phyloP scores from a whole-genome alignment of 495 filamentous ascomycete genomes.

The Emericellopsis terricola region DNA sequence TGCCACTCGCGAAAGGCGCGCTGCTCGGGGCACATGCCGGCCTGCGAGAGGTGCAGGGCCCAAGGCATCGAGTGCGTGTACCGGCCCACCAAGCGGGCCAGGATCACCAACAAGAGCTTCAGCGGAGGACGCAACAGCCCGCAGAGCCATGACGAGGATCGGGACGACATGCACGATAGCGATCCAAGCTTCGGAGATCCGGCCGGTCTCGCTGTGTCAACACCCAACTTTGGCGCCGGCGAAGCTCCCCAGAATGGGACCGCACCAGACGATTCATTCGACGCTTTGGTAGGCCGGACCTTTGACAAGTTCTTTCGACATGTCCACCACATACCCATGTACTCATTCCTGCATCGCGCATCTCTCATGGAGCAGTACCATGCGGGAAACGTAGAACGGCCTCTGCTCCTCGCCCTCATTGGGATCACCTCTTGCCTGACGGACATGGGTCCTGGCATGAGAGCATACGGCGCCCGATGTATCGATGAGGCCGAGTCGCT shows the following conservation, averaged over 20 bases:
- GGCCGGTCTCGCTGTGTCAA: background rate
- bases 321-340: constrained; percentile 30
- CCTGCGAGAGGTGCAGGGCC: constrained; percentile 25
- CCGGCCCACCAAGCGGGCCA: constrained; percentile 24
- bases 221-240: background rate
- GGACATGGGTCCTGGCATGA: constrained; percentile 22
- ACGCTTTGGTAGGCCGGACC: constrained; percentile 19
- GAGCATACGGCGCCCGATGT: constrained; percentile 24
- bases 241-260: too few species aligned
- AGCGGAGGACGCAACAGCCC: constrained; percentile 1
- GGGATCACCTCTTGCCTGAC: constrained; percentile 27
- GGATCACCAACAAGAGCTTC: background rate
- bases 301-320: constrained; percentile 31
- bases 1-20: constrained; percentile 30
- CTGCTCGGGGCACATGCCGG: constrained; percentile 27
- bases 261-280: constrained; percentile 11
- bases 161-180: background rate
- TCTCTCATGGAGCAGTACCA: constrained; percentile 33
- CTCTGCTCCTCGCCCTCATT: constrained; percentile 26
- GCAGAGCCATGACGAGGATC: constrained; percentile 1
- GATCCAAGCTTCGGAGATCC: background rate
- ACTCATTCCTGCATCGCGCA: constrained; percentile 30
- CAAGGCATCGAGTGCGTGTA: constrained; percentile 31
- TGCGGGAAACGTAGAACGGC: constrained; percentile 26
- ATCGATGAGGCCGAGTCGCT: constrained; percentile 25